Percentiles rank a stretch among this genome's conserved stretches.
Evolutionary conservation across 352 stramenopile genomes (phyloP).

Genomic region (Phytophthora sp.): DNA sequence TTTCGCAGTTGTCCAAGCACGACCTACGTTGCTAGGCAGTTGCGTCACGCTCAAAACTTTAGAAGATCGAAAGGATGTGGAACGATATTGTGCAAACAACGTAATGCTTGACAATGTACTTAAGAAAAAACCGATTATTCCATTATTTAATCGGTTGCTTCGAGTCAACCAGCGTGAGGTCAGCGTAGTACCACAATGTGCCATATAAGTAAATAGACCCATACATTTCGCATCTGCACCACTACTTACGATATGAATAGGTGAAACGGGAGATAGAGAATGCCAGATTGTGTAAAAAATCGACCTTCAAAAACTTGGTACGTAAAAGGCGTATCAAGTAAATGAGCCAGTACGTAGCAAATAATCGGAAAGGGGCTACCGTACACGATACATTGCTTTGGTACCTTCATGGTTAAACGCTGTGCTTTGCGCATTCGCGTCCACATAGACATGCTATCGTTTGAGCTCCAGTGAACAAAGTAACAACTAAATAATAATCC

Average conservation of each 20-base stretch:
- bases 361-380: slow-evolving; percentile 41
- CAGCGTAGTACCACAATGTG: slow-evolving; percentile 7
- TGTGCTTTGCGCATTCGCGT: slow-evolving; percentile 1
- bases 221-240: slow-evolving; percentile 47
- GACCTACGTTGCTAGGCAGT: slow-evolving; percentile 1
- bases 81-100: slow-evolving; percentile 30
- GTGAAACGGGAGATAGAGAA: slow-evolving; percentile 15
- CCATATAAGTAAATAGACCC: slow-evolving; percentile 33
- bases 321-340: slow-evolving; percentile 37
- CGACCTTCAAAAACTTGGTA: slow-evolving; percentile 33
- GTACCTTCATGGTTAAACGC: slow-evolving; percentile 31
- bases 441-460: neutral
- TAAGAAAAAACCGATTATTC: slow-evolving; percentile 30
- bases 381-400: slow-evolving; percentile 48
- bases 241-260: slow-evolving; percentile 28
- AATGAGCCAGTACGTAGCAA: slow-evolving; percentile 45
- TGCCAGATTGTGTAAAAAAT: slow-evolving; percentile 27
- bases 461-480: neutral
- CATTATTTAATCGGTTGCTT: neutral
- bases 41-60: slow-evolving; percentile 1
- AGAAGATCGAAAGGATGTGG: slow-evolving; percentile 7
- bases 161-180: slow-evolving; percentile 7
- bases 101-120: slow-evolving; percentile 31
- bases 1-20: slow-evolving; percentile 4
- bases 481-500: slow-evolving; percentile 29